phyloP scores from a whole-genome alignment of 352 stramenopile genomes.

The Phytophthora podocarpi region DNA sequence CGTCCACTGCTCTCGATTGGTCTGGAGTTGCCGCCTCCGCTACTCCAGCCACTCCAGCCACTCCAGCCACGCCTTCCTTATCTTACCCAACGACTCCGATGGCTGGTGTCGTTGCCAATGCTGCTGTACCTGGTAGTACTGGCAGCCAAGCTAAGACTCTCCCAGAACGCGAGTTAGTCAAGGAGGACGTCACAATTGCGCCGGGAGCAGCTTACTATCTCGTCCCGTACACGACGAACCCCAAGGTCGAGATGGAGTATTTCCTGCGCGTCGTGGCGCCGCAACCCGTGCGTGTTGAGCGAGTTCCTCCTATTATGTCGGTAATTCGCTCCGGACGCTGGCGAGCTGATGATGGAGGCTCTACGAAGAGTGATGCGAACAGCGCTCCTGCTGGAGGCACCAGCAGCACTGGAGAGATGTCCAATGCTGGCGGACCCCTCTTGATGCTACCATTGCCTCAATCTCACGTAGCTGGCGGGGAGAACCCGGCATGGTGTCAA shows the following conservation, averaged over 20 bases:
- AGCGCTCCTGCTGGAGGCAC: slow-evolving; percentile 33
- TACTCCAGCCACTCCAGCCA: slow-evolving; percentile 25
- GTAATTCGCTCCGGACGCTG: slow-evolving; percentile 70
- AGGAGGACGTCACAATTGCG: slow-evolving; percentile 76
- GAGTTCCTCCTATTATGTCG: slow-evolving; percentile 67
- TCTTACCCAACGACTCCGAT: slow-evolving; percentile 30
- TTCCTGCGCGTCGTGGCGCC: slow-evolving; percentile 88
- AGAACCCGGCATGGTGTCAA: slow-evolving; percentile 80
- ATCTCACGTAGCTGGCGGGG: slow-evolving; percentile 42
- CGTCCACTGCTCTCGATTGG: slow-evolving; percentile 18
- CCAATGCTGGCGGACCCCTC: slow-evolving; percentile 78
- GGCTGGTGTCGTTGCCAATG: neutral
- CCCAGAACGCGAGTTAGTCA: slow-evolving; percentile 82
- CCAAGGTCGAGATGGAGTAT: slow-evolving; percentile 90
- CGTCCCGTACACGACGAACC: slow-evolving; percentile 80
- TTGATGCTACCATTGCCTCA: slow-evolving; percentile 37
- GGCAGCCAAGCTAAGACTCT: slow-evolving; percentile 37
- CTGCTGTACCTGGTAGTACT: neutral
- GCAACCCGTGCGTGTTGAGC: slow-evolving; percentile 76
- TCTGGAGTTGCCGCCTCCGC: slow-evolving; percentile 22
- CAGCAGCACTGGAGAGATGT: slow-evolving; percentile 55
- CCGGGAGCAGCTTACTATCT: slow-evolving; percentile 79
- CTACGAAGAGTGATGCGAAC: slow-evolving; percentile 34
- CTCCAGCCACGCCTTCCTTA: slow-evolving; percentile 13
- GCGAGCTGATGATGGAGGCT: slow-evolving; percentile 48